Evolutionary conservation across 2,329 filamentous ascomycete genomes (phyloP), one percentile per base, ranked within the genome.

Genomic region (Pseudogymnoascus sp.): DNA sequence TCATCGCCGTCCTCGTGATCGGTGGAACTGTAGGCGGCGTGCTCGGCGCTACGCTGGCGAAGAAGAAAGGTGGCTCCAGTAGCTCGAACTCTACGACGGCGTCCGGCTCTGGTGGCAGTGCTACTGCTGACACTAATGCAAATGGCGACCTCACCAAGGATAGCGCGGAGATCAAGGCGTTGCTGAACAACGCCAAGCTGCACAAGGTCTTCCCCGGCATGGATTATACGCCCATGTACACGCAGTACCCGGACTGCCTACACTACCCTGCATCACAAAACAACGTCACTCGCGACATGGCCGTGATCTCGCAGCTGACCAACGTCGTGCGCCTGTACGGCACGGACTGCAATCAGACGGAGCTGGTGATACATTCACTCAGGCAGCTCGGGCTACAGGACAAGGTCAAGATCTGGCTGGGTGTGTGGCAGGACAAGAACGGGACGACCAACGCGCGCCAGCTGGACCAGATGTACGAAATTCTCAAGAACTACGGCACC

Each of bases 281-380:
- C 77, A 97, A 97, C 73, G 82, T 97, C 67, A 97, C 94, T 0
- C 86, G 91, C 62, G 93, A 97, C 73, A 79, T 97, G 64, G 93
- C 94, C 1, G 87, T 97, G 8, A 84, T 97, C 61, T 92, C 90
- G 11, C 92, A 96, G 73, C 80, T 97, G 47, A 96, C 92, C 65
- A 92, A 96, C 73, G 87, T 86, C 2, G 84, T 97, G 59, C 88
- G 93, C 6, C 80, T 97, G 0, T 97, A 97, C 73, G 93, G 93
- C 60, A 97, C 91, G 11, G 93, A 97, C 77, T 97, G 93, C 81
- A 97, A 97, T 75, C 93, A 97, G 76, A 97, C 93, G 0, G 84
- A 96, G 75, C 94, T 97, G 89, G 84, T 95, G 0, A 79, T 97
- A 7, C 87, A 94, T 70, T 87, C 92, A 18, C 88, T 97, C 69